phyloP scores from a whole-genome alignment of 75 land plant species.

The Larix kaempferi region DNA sequence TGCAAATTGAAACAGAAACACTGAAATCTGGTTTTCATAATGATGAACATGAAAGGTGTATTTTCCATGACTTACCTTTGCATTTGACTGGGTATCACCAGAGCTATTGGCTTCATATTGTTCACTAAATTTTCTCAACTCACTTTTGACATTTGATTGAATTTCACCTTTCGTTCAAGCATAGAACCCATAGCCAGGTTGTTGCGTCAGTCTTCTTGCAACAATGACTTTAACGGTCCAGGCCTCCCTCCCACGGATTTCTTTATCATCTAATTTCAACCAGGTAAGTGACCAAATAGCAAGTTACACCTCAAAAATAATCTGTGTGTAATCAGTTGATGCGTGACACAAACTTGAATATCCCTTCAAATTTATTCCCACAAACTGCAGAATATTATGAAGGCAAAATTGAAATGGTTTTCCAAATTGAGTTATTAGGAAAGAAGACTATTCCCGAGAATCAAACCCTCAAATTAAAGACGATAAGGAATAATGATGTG shows the following conservation, averaged over 20 bases:
- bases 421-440: not conserved
- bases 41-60: not conserved
- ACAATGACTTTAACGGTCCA: conserved; percentile 67
- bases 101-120: conserved; percentile 9
- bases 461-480: not conserved
- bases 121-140: conserved; percentile 25
- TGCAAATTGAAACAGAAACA: not conserved
- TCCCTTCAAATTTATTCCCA: not conserved
- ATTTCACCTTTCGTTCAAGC: conserved; percentile 40
- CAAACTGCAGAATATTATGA: not conserved
- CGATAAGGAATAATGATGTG: not conserved
- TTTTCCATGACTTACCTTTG: conserved; percentile 2
- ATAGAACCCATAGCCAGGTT: conserved; percentile 80
- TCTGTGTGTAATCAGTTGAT: conserved; percentile 1
- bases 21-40: not conserved
- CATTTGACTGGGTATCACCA: not conserved
- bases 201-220: conserved; percentile 58
- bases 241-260: conserved; percentile 54
- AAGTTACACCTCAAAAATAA: conserved; percentile 12
- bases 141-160: conserved; percentile 17
- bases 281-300: conserved; percentile 18
- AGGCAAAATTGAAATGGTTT: conserved; percentile 5
- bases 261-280: conserved; percentile 80
- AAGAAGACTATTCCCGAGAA: not conserved
- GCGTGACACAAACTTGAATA: conserved; percentile 11